Base-by-base conservation (phyloP, 176 grass and related monocot genomes). In the Rhipidocladum racemiflorum region DNA sequence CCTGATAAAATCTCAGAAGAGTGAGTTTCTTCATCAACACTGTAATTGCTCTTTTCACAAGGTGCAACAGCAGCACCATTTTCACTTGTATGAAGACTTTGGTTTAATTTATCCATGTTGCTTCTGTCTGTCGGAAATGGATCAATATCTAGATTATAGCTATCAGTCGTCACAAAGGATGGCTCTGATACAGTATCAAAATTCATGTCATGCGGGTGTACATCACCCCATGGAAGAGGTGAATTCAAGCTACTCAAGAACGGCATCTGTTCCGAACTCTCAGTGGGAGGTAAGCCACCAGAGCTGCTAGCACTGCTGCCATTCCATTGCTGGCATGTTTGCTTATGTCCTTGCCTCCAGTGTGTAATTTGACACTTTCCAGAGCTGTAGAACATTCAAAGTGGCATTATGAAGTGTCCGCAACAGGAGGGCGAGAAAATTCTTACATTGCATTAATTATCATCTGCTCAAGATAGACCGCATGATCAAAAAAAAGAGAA, bases 361-460 rank as follows among this genome's bases (percentile, higher is more conserved):
- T 99, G 96, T 72, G 84, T 74, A 88, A 99, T 99, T 92, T 99
- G 96, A 63, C 96, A 99, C 85, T 90, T 99, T 50, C 96, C 96
- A 63, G 96, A 99, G 80, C 96, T 99, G 89, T 75, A 68, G 59
- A 68, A 86, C 61, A 87, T 80, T 63, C n/a, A 69, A 83, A 75
- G 20, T 43, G 17, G 14, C 6, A 57, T 82, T 49, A 82, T 17
- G 32, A 80, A 29, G 12, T 68, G 8, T 25, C 36, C 21, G 27
- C 20, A 39, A 28, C 20, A 83, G 55, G 3, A 66, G 24, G 29
- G 9, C 2, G 27, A 72, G 29, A n/a, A 65, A 46, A 56, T 55
- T 17, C 61, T 78, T 32, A 32, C 21, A 78, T 34, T 53, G 57
- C 46, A 56, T 48, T 75, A 82, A 61, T 65, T 55, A 55, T 64